Base-by-base conservation (phyloP, 805 yeast species). In the Candida morakotiae region DNA sequence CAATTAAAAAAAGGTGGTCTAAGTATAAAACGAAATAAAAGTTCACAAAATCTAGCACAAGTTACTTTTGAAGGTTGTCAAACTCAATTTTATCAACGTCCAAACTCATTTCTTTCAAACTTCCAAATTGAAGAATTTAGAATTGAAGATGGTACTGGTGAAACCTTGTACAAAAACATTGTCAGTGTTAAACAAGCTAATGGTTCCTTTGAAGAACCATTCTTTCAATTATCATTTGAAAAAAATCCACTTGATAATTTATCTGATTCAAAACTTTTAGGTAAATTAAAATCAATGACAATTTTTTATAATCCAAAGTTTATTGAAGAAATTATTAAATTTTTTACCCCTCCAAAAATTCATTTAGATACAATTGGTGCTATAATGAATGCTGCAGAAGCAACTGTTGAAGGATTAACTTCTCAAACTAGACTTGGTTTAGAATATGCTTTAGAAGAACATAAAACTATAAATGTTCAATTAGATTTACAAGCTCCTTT, bases 401-500 rank as follows among this genome's bases (percentile, higher is more conserved):
- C 89, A 0, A 89, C 96, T 0, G 83, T 93, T 40, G 96, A 88
- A 52, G 97, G 94, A 2, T 68, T 93, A 44, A 81, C 97, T 0
- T 70, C 81, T 18, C 96, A 88, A 55, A 93, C 98, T 0, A 70
- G 96, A 51, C 73, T 93, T 44, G 98, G 98, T 0, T 70, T 93
- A 15, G 95, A 91, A 60, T 88, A 93, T 47, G 93, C 96, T 0
- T 70, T 94, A 48, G 95, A 88, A 44, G 96, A 91, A 50, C 99
- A 93, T 61, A 89, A 88, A 55, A 91, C 98, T 0, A 61, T 88
- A 40, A 82, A 88, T 52, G 75, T 88, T 18, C 79, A 85, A 50
- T 73, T 93, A 43, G 98, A 94, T 60, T 67, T 94, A 30, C 96
- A 89, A 53, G 95, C 98, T 0, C 99, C 99, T 0, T 67, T 93